Evolutionary conservation across 2,329 filamentous ascomycete genomes (phyloP), one percentile per base, ranked within the genome.

Genomic region (Pezicula neosporulosa): DNA sequence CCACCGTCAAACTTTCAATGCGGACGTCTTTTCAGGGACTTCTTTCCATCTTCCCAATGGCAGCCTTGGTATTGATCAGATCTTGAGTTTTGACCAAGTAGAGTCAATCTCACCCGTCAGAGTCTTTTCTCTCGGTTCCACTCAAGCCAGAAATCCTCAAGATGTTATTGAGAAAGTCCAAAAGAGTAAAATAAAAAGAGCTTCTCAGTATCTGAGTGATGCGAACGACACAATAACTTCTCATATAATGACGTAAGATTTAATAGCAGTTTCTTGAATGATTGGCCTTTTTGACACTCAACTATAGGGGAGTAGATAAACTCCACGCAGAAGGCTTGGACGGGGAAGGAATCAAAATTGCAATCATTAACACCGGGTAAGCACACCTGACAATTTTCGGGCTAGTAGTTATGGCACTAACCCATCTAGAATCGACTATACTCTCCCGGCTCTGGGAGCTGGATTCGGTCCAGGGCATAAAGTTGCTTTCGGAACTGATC

Each of bases 341-440:
- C 0, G 74, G 74, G 35, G 65, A 70, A 33, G 73, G 73, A 1
- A 58, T 72, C 28, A 66, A 65, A 15, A 63, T 77, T 19, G 73
- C 66, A 10, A 59, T 75, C 16, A 21, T 43, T 27, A 18, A 43
- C 24, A 39, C 10, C 37, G 37, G 37, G 37, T 39, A 39, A 16
- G 13, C 37, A 39, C n/a, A 39, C 13, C 2, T 3, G 7, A 16
- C 19, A 12, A 8, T 15, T 15, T 39, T 5, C 36, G 39, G 12
- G 18, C 37, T 16, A 39, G 21, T 30, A 63, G 76, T 42, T 70
- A 52, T 48, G 36, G 16, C 5, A 21, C 21, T 21, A 21, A 21
- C 21, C 21, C 21, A 21, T 5, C 21, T 27, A 44, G 50, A 12
- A 43, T 52, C 18, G 46, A 52, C 24, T 52, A 52, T 28, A 43